A percentile compares a stretch with the other conserved stretches of the same genome.
Evolutionary conservation across 495 filamentous ascomycete genomes (phyloP).

Genomic region (Penicillium paradoxum): DNA sequence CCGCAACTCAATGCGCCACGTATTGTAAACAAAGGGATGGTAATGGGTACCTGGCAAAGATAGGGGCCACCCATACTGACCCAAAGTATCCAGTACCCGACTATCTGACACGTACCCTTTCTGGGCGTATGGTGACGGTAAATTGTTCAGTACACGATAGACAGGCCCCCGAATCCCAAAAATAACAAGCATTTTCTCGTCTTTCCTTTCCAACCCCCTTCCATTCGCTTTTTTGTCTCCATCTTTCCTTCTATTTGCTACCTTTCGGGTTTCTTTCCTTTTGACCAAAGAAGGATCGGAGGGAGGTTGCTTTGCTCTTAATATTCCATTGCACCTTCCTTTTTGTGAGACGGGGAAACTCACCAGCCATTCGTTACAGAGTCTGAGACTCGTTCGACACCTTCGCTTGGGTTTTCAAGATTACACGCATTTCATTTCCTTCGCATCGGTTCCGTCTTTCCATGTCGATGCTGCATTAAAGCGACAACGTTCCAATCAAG

Average conservation of each 20-base stretch:
- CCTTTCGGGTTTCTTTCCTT: slow-evolving; percentile 27
- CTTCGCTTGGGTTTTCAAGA: slow-evolving; percentile 3
- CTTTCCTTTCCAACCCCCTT: slow-evolving; percentile 21
- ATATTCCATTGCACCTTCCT: slow-evolving; percentile 20
- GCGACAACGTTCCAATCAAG: slow-evolving; percentile 3
- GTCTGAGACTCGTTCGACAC: slow-evolving; percentile 2
- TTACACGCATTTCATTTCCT: slow-evolving; percentile 12
- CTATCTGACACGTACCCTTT: slow-evolving; percentile 14
- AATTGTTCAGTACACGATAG: slow-evolving; percentile 22
- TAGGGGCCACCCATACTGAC: slow-evolving; percentile 1
- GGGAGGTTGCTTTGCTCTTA: slow-evolving; percentile 20
- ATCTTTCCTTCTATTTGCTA: slow-evolving; percentile 23
- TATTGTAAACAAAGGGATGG: slow-evolving; percentile 7
- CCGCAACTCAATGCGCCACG: neutral
- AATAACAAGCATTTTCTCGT: slow-evolving; percentile 31
- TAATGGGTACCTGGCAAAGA: slow-evolving; percentile 8
- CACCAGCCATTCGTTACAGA: slow-evolving; percentile 5
- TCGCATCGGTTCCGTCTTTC: slow-evolving; percentile 11
- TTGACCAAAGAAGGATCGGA: slow-evolving; percentile 16
- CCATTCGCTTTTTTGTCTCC: slow-evolving; percentile 32
- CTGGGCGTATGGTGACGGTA: slow-evolving; percentile 21
- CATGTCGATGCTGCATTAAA: slow-evolving; percentile 23
- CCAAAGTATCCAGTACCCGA: slow-evolving; percentile 15
- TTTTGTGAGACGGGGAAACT: neutral
- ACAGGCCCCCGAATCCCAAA: slow-evolving; percentile 33